Evolutionary conservation across 169 alveolate species (phyloP).

Genomic region (Pseudocohnilembus persalinus): DNA sequence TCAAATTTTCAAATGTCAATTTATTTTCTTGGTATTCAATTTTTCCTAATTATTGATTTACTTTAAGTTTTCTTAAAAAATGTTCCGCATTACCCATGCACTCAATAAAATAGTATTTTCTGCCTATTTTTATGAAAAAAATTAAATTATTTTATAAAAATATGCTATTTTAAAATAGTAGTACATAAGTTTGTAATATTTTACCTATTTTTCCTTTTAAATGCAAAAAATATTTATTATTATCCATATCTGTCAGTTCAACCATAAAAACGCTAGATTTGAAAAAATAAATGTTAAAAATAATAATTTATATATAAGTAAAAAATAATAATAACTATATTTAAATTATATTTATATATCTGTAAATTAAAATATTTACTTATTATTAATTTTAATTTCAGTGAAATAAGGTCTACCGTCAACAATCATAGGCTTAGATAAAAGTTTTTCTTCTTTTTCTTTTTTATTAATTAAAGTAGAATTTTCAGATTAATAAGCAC

Average conservation of each 20-base stretch:
- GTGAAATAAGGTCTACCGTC: background rate
- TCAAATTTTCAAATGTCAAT: background rate
- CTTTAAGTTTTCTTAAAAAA: too few relatives aligned
- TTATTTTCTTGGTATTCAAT: background rate
- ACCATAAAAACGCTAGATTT: background rate
- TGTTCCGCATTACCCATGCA: background rate
- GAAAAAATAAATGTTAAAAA: too few relatives aligned
- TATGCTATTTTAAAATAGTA: too few relatives aligned
- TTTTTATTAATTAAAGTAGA: too few relatives aligned
- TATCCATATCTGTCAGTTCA: background rate
- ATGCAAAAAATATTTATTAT: background rate
- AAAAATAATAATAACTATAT: too few relatives aligned
- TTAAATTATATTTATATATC: too few relatives aligned
- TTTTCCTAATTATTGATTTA: too few relatives aligned
- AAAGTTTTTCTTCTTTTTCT: background rate
- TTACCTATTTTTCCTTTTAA: background rate
- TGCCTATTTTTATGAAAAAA: background rate
- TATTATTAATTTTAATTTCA: background rate
- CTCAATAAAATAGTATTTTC: background rate
- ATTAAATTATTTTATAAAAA: too few relatives aligned
- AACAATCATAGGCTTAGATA: background rate
- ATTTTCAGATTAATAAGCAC: background rate
- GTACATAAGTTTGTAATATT: background rate
- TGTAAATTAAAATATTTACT: background rate
- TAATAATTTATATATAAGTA: too few relatives aligned